A percentile compares a stretch with the other conserved stretches of the same genome.
These are phyloP conservation scores for Spatholobus suberectus DNA, from an alignment of 306 rosid species.

Conservation along the genomic window DNA sequence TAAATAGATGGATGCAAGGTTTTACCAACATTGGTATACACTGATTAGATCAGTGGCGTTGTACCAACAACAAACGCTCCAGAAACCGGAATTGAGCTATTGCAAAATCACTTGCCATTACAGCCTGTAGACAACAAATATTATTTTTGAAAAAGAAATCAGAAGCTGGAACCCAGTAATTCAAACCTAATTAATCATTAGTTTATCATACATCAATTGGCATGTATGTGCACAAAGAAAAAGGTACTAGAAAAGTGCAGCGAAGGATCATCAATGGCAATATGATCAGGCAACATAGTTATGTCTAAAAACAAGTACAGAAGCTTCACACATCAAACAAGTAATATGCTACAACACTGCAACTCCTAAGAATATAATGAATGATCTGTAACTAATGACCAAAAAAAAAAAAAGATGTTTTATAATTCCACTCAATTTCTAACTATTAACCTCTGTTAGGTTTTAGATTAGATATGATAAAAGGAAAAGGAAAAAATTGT, in stretches of 20 bases:
- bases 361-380: neutral
- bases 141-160: neutral
- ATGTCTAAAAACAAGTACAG: neutral
- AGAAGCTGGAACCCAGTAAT: conserved; percentile 2
- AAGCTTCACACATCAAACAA: neutral
- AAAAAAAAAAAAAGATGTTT: neutral
- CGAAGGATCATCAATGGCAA: neutral
- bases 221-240: neutral
- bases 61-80: conserved; percentile 87
- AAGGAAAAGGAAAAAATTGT: neutral
- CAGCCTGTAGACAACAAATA: conserved; percentile 71
- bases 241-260: neutral
- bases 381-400: neutral
- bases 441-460: neutral
- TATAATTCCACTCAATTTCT: neutral
- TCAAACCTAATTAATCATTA: conserved; percentile 9
- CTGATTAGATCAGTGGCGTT: conserved; percentile 94
- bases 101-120: conserved; percentile 93
- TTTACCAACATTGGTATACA: conserved; percentile 92
- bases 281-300: neutral
- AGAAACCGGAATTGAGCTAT: conserved; percentile 81
- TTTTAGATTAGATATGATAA: neutral
- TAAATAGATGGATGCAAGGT: conserved; percentile 34
- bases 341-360: conserved; percentile 17
- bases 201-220: neutral